Percentiles rank a stretch among this genome's conserved stretches.
Conservation (phyloP, 805 yeast genomes). For the Tetrapisispora taiwanensis region DNA sequence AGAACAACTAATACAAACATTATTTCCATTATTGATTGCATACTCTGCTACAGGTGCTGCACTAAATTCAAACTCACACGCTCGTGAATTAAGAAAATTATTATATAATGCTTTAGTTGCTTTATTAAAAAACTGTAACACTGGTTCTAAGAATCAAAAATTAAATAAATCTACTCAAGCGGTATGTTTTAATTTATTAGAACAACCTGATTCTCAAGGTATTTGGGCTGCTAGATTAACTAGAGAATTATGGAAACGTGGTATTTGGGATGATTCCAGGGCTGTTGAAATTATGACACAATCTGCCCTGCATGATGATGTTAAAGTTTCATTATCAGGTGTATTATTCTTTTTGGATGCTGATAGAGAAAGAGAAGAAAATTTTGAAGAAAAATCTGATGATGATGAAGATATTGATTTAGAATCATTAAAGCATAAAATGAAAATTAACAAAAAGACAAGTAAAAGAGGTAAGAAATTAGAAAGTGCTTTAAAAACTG, state of each 20-base stretch:
- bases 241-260: constrained; percentile 93
- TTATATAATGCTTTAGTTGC: constrained; percentile 72
- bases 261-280: constrained; percentile 95
- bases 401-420: constrained; percentile 68
- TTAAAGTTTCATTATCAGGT: constrained; percentile 82
- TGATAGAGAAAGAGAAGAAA: constrained; percentile 69
- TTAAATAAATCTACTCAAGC: constrained; percentile 89
- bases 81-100: constrained; percentile 73
- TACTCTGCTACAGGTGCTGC: constrained; percentile 44
- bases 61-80: constrained; percentile 45
- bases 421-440: constrained; percentile 63
- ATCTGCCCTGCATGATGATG: constrained; percentile 81
- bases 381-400: constrained; percentile 57
- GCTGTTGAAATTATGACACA: constrained; percentile 97
- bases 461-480: constrained; percentile 72
- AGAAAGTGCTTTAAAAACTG: constrained; percentile 58
- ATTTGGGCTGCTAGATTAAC: constrained; percentile 94
- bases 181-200: constrained; percentile 73
- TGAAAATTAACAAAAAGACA: constrained; percentile 74
- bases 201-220: constrained; percentile 71
- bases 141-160: constrained; percentile 84
- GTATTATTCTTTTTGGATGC: constrained; percentile 89
- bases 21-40: constrained; percentile 72
- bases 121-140: constrained; percentile 70
- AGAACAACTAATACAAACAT: constrained; percentile 71